Percentiles rank a stretch among this genome's conserved stretches.
Evolutionary conservation across 169 alveolate species (phyloP).

Genomic region (Plasmodium knowlesi): DNA sequence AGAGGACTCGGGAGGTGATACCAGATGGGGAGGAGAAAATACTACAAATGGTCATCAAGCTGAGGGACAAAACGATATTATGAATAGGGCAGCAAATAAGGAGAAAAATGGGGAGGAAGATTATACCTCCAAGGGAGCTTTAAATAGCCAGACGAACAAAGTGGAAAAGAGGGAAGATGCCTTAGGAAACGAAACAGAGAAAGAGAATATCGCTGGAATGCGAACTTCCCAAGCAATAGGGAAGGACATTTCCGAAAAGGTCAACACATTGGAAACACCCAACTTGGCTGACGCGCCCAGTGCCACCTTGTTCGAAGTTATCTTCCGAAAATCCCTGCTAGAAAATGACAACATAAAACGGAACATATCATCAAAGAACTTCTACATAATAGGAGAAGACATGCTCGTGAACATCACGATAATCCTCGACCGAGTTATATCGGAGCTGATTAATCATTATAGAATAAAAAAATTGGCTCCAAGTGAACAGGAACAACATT

Average conservation of each 20-base stretch:
- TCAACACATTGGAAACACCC: neutral
- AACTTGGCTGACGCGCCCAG: neutral
- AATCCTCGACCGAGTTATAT: conserved; percentile 50
- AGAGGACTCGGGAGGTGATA: neutral
- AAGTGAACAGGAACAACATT: conserved; percentile 37
- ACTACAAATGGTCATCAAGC: neutral
- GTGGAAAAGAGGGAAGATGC: neutral
- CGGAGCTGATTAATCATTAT: conserved; percentile 20
- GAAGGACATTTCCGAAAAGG: neutral
- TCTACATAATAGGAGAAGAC: conserved; percentile 62
- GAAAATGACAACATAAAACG: conserved; percentile 55
- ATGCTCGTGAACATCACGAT: conserved; percentile 38
- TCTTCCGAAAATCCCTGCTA: conserved; percentile 39
- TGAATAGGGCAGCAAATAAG: neutral
- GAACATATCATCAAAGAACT: conserved; percentile 53
- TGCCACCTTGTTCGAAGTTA: conserved; percentile 36
- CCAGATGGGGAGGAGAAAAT: neutral
- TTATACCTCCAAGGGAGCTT: neutral
- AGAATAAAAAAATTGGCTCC: conserved; percentile 4
- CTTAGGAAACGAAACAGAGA: neutral
- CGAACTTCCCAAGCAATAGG: neutral
- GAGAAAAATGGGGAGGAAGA: neutral
- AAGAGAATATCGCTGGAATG: neutral
- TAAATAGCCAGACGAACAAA: neutral
- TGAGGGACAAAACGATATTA: neutral